These are phyloP conservation scores for Populus alba DNA, from an alignment of 345 rosid genomes.

Conservation along the genomic window DNA sequence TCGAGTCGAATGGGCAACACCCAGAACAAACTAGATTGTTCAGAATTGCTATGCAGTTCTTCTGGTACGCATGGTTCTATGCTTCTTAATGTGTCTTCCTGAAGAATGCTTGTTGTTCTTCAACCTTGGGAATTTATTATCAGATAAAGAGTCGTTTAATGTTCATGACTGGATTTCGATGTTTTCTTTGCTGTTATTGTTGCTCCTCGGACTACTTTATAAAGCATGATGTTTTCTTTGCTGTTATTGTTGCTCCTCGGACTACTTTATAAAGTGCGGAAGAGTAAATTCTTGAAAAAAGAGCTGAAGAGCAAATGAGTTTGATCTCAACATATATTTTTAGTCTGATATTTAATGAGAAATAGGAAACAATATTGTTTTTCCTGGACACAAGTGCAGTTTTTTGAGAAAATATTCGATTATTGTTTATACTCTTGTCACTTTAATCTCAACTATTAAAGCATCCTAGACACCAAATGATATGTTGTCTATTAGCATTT, in stretches of 20 bases:
- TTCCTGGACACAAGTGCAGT: too few species aligned
- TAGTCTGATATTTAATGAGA: neutral
- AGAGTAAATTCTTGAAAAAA: neutral
- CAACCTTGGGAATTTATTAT: neutral
- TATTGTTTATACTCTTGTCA: too few species aligned
- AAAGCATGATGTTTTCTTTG: neutral
- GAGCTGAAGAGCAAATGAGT: neutral
- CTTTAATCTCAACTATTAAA: too few species aligned
- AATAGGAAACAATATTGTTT: neutral
- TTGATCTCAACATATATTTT: neutral
- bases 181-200: neutral
- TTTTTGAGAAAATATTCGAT: too few species aligned
- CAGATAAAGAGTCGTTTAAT: neutral
- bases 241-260: neutral
- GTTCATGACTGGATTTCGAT: neutral
- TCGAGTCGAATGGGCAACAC: constrained; percentile 89
- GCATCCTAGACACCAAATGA: too few species aligned
- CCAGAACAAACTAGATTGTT: constrained; percentile 57
- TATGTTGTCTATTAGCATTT: too few species aligned
- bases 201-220: neutral
- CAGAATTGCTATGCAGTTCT: neutral
- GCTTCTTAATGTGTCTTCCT: neutral
- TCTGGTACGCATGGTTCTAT: neutral
- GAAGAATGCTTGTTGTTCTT: neutral
- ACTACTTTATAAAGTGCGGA: neutral